phyloP scores from a whole-genome alignment of 352 stramenopile genomes.

The Globisporangium acanthophoron region DNA sequence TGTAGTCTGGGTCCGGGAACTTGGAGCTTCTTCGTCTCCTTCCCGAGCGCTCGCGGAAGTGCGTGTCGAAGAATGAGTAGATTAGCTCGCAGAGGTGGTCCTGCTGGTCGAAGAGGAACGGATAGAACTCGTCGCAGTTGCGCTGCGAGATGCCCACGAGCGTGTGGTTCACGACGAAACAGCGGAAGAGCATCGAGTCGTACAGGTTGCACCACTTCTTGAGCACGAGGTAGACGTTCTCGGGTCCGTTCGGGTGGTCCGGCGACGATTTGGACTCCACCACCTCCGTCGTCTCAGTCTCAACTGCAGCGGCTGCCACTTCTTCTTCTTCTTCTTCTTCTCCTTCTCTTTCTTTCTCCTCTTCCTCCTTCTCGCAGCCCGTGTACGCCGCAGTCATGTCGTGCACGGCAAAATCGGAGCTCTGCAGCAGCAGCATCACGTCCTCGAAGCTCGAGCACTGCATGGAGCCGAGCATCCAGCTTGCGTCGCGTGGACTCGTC shows the following conservation, averaged over 20 bases:
- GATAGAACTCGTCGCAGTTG: constrained; percentile 89
- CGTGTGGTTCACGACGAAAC: constrained; percentile 82
- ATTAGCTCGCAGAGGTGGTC: constrained; percentile 63
- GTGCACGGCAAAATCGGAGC: constrained; percentile 87
- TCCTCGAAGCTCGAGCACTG: constrained; percentile 80
- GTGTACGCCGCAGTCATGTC: constrained; percentile 87
- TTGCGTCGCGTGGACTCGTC: constrained; percentile 90
- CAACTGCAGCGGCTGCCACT: no score
- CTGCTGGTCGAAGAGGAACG: constrained; percentile 80
- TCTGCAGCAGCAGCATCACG: constrained; percentile 77
- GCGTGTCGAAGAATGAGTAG: constrained; percentile 49
- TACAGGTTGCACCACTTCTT: constrained; percentile 95
- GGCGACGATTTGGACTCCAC: neutral
- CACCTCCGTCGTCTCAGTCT: neutral
- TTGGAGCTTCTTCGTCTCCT: constrained; percentile 17
- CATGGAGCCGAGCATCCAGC: constrained; percentile 88
- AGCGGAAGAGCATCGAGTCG: constrained; percentile 94
- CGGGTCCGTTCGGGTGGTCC: constrained; percentile 7
- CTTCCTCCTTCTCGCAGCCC: constrained; percentile 30
- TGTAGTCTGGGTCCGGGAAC: constrained; percentile 77
- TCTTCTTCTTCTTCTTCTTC: neutral
- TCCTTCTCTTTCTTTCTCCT: neutral
- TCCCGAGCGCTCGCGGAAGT: constrained; percentile 32
- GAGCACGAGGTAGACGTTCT: constrained; percentile 77
- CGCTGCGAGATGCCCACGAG: constrained; percentile 90